Evolutionary conservation across 2,329 filamentous ascomycete species (phyloP).

Genomic region (Arthrobotrys musiformis): DNA sequence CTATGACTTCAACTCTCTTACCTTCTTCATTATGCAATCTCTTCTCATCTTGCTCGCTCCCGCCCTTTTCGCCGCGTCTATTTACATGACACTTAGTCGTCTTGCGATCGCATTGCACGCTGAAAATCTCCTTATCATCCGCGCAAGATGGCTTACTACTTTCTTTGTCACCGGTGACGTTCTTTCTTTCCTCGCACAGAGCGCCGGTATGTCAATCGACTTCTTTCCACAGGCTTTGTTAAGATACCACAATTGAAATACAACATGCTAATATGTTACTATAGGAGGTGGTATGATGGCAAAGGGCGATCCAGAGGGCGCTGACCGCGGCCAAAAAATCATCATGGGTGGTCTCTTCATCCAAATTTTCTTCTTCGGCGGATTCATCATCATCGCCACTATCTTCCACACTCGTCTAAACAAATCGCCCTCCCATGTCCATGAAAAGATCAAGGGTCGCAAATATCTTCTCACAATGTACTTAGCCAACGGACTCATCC

Average conservation of each 20-base stretch:
- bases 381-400: slow-evolving; percentile 67
- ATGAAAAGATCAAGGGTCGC: slow-evolving; percentile 25
- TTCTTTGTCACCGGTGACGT: slow-evolving; percentile 70
- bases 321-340: slow-evolving; percentile 66
- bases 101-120: slow-evolving; percentile 60
- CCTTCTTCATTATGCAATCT: slow-evolving; percentile 64
- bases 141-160: slow-evolving; percentile 66
- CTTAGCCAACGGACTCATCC: slow-evolving; percentile 64
- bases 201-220: slow-evolving; percentile 40
- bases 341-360: slow-evolving; percentile 70
- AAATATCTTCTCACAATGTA: slow-evolving; percentile 63
- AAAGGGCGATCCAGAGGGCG: slow-evolving; percentile 58
- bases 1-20: slow-evolving; percentile 60
- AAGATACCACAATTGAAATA: neutral
- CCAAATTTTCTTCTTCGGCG: slow-evolving; percentile 70
- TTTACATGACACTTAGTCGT: slow-evolving; percentile 68
- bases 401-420: slow-evolving; percentile 64
- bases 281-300: slow-evolving; percentile 62
- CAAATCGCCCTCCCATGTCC: slow-evolving; percentile 9
- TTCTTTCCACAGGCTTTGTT: neutral
- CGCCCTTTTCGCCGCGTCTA: slow-evolving; percentile 66
- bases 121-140: slow-evolving; percentile 64
- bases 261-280: neutral
- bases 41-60: slow-evolving; percentile 66
- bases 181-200: slow-evolving; percentile 68